These are phyloP conservation scores for Trichoderma koningii DNA, from an alignment of 2,329 filamentous ascomycete genomes.

Conservation along the genomic window DNA sequence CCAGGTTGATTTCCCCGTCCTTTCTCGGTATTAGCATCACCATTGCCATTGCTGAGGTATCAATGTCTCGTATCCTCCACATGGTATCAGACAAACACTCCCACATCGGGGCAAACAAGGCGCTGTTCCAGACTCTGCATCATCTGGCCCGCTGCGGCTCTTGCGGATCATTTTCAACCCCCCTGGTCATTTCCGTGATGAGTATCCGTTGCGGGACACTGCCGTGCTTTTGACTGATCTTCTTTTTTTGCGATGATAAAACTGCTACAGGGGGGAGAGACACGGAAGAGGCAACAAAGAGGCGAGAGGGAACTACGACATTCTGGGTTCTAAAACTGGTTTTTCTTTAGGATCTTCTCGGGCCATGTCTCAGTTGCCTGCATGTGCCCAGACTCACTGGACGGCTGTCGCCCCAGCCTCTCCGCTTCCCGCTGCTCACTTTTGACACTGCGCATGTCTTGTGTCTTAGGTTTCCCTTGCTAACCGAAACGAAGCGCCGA, in stretches of 20 bases:
- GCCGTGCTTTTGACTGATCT: not conserved
- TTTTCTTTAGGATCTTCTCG: not conserved
- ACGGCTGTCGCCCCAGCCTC: not conserved
- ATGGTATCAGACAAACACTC: too few species aligned
- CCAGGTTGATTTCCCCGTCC: not conserved
- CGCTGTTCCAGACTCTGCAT: not conserved
- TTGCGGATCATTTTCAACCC: not conserved
- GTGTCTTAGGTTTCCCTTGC: too few species aligned
- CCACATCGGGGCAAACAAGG: not conserved
- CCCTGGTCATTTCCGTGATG: not conserved
- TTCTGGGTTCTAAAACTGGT: not conserved
- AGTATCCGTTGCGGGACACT: too few species aligned
- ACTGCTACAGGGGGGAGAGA: not conserved
- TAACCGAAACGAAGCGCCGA: too few species aligned
- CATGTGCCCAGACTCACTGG: not conserved
- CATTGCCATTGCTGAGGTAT: slow-evolving; percentile 16
- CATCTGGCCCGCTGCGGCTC: not conserved
- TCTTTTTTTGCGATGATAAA: too few species aligned
- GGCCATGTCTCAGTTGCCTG: not conserved
- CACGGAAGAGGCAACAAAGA: not conserved
- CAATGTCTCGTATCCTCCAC: not conserved
- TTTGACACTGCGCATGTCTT: too few species aligned
- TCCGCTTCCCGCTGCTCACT: not conserved
- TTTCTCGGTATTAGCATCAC: too few species aligned
- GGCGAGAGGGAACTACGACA: not conserved